A percentile compares a stretch with the other conserved stretches of the same genome.
Evolutionary conservation across 805 yeast genomes (phyloP).

Genomic region (Sugiyamaella valdiviana): DNA sequence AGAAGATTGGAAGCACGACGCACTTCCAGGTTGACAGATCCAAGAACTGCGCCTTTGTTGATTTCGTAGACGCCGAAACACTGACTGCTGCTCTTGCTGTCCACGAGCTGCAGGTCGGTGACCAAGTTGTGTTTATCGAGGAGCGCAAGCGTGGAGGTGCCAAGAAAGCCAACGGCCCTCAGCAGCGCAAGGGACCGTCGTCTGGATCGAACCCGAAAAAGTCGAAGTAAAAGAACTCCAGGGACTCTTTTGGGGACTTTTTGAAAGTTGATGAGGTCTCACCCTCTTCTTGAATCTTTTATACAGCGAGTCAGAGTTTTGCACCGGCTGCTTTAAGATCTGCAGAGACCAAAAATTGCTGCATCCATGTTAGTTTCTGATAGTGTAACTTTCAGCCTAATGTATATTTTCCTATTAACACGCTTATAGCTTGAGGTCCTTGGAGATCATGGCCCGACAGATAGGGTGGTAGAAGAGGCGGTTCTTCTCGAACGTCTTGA

Average conservation of each 20-base stretch:
- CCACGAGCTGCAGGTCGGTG: conserved; percentile 29
- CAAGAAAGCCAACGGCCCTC: conserved; percentile 10
- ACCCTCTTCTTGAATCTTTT: too few species aligned
- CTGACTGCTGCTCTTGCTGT: conserved; percentile 28
- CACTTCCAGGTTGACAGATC: conserved; percentile 32
- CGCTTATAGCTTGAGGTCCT: conserved; percentile 54
- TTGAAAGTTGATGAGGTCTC: neutral
- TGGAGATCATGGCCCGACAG: conserved; percentile 73
- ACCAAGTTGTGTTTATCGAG: conserved; percentile 26
- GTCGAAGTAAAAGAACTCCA: neutral
- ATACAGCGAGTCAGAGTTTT: too few species aligned
- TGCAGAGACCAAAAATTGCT: neutral
- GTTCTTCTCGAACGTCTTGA: conserved; percentile 54
- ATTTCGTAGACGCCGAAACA: conserved; percentile 29
- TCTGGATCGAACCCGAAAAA: neutral
- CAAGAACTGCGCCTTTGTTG: conserved; percentile 34
- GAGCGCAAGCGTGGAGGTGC: conserved; percentile 31
- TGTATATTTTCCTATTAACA: neutral
- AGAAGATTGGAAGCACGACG: conserved; percentile 28
- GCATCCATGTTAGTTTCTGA: conserved; percentile 1
- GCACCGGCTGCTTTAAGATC: too few species aligned
- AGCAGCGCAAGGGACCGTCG: conserved; percentile 4
- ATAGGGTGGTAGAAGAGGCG: conserved; percentile 74
- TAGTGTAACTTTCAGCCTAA: neutral
- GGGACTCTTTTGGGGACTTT: too few species aligned